Base-by-base conservation (phyloP, 306 rosid species). In the Sindora glabra region DNA sequence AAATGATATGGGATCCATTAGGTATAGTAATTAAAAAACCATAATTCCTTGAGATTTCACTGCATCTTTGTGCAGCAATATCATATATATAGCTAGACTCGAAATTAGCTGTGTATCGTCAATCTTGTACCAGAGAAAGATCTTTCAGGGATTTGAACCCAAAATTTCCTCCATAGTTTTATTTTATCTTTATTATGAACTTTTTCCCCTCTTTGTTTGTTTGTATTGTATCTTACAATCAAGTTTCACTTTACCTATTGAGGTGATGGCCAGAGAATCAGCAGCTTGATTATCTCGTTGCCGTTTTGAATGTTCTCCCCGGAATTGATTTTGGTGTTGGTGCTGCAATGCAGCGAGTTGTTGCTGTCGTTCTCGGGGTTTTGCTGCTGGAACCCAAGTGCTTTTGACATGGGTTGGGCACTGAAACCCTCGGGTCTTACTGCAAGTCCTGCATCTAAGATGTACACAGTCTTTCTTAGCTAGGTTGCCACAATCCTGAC, bases 311-410 rank as follows among this genome's bases (percentile, higher is more conserved):
- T 65, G 56, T n/a, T 74, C 91, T 1, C 71, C 79, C 6, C 73
- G 65, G 32, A 65, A 48, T 26, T 59, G 77, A 71, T 2, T 73
- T 0, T 83, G 76, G 0, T 74, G 75, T 10, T 81, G 86, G 0
- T 78, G 86, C 38, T 80, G 95, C 17, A 83, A 61, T 10, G 71
- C 54, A 0, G 87, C 6, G 9, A 86, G 85, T 15, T 86, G 95
- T 14, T 89, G 87, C 16, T 80, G 99, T 11, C 97, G 76, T 62
- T 89, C 90, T 1, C 99, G 90, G 74, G 97, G 94, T 54, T 82
- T 94, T 1, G 99, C 82, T 0, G 95, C 99, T 0, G 99, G 99
- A 38, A 94, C 95, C 99, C 99, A 94, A 53, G 99, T 94, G 79
- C 99, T 94, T 80, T 80, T 94, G 15, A 94, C 84, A 75, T 94